phyloP scores from a whole-genome alignment of 2,329 filamentous ascomycete genomes.

The Leptographium lundbergii region DNA sequence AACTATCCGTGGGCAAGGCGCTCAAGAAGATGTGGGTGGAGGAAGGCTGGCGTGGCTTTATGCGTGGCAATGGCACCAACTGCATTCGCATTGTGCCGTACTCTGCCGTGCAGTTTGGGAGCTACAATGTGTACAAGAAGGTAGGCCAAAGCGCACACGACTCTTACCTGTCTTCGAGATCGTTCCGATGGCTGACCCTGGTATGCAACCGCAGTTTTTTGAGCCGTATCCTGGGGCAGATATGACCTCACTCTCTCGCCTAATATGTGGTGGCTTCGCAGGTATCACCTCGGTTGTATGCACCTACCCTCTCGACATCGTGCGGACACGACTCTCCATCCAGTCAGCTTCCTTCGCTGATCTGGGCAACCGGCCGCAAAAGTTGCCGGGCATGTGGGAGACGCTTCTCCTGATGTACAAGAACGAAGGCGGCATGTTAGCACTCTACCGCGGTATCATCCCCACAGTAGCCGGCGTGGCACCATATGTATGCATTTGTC shows the following conservation, averaged over 20 bases:
- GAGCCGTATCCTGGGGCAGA: slow-evolving; percentile 63
- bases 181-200: neutral
- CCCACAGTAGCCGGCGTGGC: slow-evolving; percentile 92
- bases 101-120: slow-evolving; percentile 94
- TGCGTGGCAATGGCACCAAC: slow-evolving; percentile 96
- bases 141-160: slow-evolving; percentile 35
- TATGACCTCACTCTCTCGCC: slow-evolving; percentile 58
- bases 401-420: slow-evolving; percentile 78
- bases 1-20: slow-evolving; percentile 79
- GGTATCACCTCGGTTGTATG: slow-evolving; percentile 91
- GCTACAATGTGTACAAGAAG: slow-evolving; percentile 93
- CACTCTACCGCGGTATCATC: slow-evolving; percentile 87
- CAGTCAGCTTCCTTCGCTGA: slow-evolving; percentile 91
- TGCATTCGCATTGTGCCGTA: slow-evolving; percentile 98
- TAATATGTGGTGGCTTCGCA: slow-evolving; percentile 82
- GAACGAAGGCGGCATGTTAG: slow-evolving; percentile 71
- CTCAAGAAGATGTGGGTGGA: slow-evolving; percentile 92
- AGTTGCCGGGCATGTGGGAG: slow-evolving; percentile 84
- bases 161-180: neutral
- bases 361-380: slow-evolving; percentile 49
- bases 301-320: slow-evolving; percentile 95
- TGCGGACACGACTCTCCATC: slow-evolving; percentile 89
- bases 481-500: slow-evolving; percentile 56
- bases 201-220: slow-evolving; percentile 46
- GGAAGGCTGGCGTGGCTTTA: slow-evolving; percentile 93